Percentiles rank a stretch among this genome's conserved stretches.
Evolutionary conservation across 2,329 filamentous ascomycete species (phyloP).

Genomic region (Epichloe brachyelytri): DNA sequence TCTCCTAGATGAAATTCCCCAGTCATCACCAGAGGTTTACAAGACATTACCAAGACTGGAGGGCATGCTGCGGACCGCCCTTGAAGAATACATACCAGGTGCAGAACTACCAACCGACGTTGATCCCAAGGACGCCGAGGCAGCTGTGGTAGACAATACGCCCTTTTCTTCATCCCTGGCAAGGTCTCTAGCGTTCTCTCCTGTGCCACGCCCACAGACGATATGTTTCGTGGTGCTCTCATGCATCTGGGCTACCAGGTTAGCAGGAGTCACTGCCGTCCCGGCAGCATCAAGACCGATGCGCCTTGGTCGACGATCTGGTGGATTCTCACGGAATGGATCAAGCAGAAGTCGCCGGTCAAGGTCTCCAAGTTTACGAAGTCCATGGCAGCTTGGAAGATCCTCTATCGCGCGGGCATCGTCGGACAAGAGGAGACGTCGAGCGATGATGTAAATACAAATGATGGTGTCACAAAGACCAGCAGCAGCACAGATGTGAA

Average conservation of each 20-base stretch:
- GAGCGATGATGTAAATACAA: not conserved
- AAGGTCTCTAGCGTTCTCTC: slow-evolving; percentile 64
- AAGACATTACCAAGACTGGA: slow-evolving; percentile 69
- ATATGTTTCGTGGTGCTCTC: slow-evolving; percentile 69
- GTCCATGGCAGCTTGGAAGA: slow-evolving; percentile 56
- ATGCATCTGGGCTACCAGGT: slow-evolving; percentile 68
- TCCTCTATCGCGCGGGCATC: slow-evolving; percentile 38
- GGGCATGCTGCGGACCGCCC: slow-evolving; percentile 80
- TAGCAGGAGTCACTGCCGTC: slow-evolving; percentile 76
- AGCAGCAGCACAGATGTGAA: slow-evolving; percentile 13
- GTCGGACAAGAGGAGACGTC: slow-evolving; percentile 16
- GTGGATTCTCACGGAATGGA: slow-evolving; percentile 90
- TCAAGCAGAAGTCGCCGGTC: slow-evolving; percentile 64
- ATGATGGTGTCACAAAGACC: not conserved
- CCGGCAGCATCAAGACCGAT: slow-evolving; percentile 85
- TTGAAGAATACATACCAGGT: slow-evolving; percentile 52
- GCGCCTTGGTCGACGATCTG: slow-evolving; percentile 83
- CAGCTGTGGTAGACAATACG: slow-evolving; percentile 55
- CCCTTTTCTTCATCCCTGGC: slow-evolving; percentile 82
- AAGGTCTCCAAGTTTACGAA: slow-evolving; percentile 59
- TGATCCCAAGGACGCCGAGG: slow-evolving; percentile 32
- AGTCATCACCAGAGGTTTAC: slow-evolving; percentile 56
- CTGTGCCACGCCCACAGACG: slow-evolving; percentile 66
- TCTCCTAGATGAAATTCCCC: slow-evolving; percentile 60
- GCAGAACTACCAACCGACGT: slow-evolving; percentile 27